Evolutionary conservation across 2,329 filamentous ascomycete species (phyloP).

Genomic region (Colletotrichum navitas): DNA sequence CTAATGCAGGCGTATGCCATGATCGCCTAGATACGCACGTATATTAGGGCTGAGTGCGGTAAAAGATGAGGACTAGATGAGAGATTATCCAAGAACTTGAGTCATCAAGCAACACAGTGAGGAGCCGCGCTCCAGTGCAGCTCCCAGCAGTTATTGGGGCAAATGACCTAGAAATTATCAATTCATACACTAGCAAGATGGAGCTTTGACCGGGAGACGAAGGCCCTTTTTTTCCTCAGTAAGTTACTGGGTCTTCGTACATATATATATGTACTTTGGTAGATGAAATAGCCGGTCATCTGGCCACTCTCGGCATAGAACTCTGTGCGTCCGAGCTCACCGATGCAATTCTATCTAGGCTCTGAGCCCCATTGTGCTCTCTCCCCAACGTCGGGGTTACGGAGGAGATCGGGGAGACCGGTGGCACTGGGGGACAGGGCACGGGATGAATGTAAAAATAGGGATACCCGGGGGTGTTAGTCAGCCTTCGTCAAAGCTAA

Average conservation of each 20-base stretch:
- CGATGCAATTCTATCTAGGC: not conserved
- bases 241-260: not conserved
- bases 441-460: not conserved
- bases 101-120: not conserved
- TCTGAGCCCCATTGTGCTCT: not conserved
- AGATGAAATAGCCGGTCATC: not conserved
- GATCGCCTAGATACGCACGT: too few relatives aligned
- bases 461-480: too few relatives aligned
- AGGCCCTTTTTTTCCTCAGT: not conserved
- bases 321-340: not conserved
- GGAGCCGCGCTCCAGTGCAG: too few relatives aligned
- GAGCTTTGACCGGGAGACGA: not conserved
- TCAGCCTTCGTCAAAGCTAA: too few relatives aligned
- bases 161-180: not conserved
- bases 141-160: not conserved
- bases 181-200: not conserved
- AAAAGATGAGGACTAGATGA: too few relatives aligned
- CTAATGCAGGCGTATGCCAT: too few relatives aligned
- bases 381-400: constrained; percentile 2
- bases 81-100: too few relatives aligned
- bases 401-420: constrained; percentile 3
- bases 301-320: not conserved
- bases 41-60: too few relatives aligned
- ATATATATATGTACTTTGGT: not conserved
- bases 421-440: not conserved